These are phyloP conservation scores for Xylariaceae sp. DNA, from an alignment of 2,329 filamentous ascomycete genomes.

Conservation along the genomic window DNA sequence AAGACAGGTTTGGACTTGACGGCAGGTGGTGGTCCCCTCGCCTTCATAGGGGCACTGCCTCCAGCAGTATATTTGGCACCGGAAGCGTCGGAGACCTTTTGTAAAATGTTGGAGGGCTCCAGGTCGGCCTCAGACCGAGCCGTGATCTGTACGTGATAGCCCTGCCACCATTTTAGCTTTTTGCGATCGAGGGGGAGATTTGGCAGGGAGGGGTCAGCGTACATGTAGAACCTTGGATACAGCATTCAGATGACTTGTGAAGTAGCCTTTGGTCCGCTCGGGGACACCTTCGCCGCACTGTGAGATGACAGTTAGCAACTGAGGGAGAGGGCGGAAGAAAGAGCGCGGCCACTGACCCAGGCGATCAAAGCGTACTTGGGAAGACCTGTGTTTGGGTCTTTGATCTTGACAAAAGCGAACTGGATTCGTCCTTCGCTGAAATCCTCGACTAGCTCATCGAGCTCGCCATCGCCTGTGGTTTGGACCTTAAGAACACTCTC, in stretches of 20 bases:
- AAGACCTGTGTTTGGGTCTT: constrained; percentile 84
- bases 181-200: constrained; percentile 4
- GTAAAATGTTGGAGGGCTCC: constrained; percentile 80
- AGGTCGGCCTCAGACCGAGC: constrained; percentile 89
- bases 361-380: constrained; percentile 92
- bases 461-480: constrained; percentile 86
- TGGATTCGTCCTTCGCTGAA: constrained; percentile 96
- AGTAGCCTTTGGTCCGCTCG: constrained; percentile 98
- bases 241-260: constrained; percentile 87
- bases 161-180: constrained; percentile 42
- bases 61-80: constrained; percentile 88
- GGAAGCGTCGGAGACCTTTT: constrained; percentile 92
- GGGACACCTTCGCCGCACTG: constrained; percentile 92
- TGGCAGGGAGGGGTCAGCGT: not conserved
- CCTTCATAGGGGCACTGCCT: constrained; percentile 50
- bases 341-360: constrained; percentile 55
- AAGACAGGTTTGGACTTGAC: constrained; percentile 89
- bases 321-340: not conserved
- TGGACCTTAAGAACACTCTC: constrained; percentile 96
- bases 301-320: constrained; percentile 5
- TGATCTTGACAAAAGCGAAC: constrained; percentile 95
- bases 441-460: constrained; percentile 86
- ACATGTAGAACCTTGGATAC: constrained; percentile 85
- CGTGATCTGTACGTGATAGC: constrained; percentile 97
- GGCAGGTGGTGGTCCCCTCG: constrained; percentile 61